phyloP scores from a whole-genome alignment of 1,139 yeast genomes.

The Kodamaea derodonti region DNA sequence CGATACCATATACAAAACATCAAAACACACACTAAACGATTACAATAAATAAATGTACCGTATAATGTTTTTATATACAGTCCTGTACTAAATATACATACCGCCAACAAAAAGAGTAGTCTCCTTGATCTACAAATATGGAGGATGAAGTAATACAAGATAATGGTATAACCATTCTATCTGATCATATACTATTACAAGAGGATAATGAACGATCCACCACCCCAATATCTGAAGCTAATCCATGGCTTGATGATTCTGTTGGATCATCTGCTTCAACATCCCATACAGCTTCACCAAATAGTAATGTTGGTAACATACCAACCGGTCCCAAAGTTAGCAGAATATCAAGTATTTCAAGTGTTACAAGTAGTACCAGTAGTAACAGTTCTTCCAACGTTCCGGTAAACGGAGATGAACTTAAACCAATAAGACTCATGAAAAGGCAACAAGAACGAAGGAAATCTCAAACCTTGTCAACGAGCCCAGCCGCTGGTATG shows the following conservation, averaged over 20 bases:
- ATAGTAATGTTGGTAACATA: neutral
- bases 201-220: too few species aligned
- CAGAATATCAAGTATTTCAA: slow-evolving; percentile 3
- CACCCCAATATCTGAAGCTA: slow-evolving; percentile 10
- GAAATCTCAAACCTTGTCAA: slow-evolving; percentile 4
- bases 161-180: too few species aligned
- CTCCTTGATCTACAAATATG: neutral
- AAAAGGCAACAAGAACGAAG: slow-evolving; percentile 22
- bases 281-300: slow-evolving; percentile 3
- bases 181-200: too few species aligned
- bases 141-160: slow-evolving; percentile 3
- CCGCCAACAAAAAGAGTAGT: slow-evolving; percentile 2
- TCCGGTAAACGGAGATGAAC: slow-evolving; percentile 8
- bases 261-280: slow-evolving; percentile 1
- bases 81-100: slow-evolving; percentile 1
- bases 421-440: slow-evolving; percentile 32
- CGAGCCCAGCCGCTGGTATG: slow-evolving; percentile 5
- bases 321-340: neutral
- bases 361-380: slow-evolving; percentile 4
- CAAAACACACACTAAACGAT: too few species aligned
- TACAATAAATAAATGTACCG: too few species aligned
- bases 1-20: too few species aligned
- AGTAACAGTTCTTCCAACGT: neutral
- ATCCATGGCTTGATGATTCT: slow-evolving; percentile 10
- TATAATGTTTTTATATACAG: neutral